Evolutionary conservation across 129 eudicot species (phyloP).

Genomic region (Centella asiatica): DNA sequence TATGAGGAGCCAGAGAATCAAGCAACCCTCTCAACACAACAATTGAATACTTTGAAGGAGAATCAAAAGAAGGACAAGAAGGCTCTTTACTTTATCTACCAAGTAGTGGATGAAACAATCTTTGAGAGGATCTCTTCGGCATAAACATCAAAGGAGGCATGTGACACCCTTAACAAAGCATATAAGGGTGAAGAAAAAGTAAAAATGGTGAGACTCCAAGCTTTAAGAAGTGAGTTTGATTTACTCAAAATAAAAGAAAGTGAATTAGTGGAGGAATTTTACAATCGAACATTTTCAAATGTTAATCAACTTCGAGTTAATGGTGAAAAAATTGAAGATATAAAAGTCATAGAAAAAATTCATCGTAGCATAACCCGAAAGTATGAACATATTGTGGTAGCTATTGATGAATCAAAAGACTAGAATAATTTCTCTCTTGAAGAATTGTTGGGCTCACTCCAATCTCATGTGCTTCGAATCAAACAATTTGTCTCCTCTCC

Average conservation of each 20-base stretch:
- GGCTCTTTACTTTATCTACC: no score
- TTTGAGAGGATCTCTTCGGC: neutral
- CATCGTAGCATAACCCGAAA: neutral
- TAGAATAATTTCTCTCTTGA: constrained; percentile 14
- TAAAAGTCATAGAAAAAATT: neutral
- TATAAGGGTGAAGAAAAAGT: neutral
- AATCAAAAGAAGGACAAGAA: no score
- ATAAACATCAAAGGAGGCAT: neutral
- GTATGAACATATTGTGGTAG: no score
- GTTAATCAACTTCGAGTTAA: neutral
- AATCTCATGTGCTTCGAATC: no score
- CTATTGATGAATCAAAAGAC: constrained; percentile 1
- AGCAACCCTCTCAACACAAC: no score
- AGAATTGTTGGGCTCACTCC: constrained; percentile 8
- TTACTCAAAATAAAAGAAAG: neutral
- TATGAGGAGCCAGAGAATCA: neutral
- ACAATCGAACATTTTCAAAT: neutral
- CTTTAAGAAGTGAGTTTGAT: neutral
- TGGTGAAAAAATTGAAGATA: neutral
- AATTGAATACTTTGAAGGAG: no score
- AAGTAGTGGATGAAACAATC: no score
- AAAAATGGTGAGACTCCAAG: neutral
- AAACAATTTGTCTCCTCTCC: neutral
- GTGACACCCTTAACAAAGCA: neutral
- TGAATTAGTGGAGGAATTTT: neutral